Percentiles rank a stretch among this genome's conserved stretches.
These are phyloP conservation scores for Coffea humblotiana DNA, from an alignment of 305 asterid genomes.

Conservation along the genomic window DNA sequence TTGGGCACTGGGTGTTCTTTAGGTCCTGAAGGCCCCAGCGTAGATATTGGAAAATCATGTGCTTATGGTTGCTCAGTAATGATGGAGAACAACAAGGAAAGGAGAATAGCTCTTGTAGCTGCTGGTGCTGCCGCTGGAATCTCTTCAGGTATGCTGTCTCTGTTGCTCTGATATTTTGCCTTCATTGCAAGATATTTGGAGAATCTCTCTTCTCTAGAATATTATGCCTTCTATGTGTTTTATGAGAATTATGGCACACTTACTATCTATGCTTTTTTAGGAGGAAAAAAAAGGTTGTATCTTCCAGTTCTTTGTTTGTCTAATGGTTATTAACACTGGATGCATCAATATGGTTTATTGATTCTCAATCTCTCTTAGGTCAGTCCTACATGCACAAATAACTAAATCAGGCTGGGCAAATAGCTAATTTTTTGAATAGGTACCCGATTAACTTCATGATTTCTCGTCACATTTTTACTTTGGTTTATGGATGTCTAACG, in stretches of 20 bases:
- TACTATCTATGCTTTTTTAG: neutral
- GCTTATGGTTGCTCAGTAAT: constrained; percentile 86
- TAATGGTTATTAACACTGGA: neutral
- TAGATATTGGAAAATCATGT: constrained; percentile 96
- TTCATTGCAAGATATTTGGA: neutral
- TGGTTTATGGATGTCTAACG: neutral
- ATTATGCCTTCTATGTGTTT: neutral
- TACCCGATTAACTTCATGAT: neutral
- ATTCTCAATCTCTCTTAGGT: neutral
- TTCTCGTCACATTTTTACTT: neutral
- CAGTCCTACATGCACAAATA: neutral
- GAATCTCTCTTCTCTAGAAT: neutral
- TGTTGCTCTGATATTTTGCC: neutral
- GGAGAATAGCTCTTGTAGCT: constrained; percentile 93
- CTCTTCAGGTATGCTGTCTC: constrained; percentile 67
- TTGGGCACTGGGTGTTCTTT: constrained; percentile 95
- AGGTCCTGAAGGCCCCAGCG: constrained; percentile 99
- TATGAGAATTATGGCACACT: neutral
- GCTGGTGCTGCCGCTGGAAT: constrained; percentile 99
- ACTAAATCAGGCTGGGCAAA: neutral
- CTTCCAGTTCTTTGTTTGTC: neutral
- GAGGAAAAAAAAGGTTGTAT: neutral
- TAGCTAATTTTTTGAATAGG: neutral
- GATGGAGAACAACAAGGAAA: constrained; percentile 95
- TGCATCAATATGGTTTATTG: neutral